Percentiles rank a stretch among this genome's conserved stretches.
These are phyloP conservation scores for Tolypocladium ovalisporum DNA, from an alignment of 2,329 filamentous ascomycete species.

Conservation along the genomic window DNA sequence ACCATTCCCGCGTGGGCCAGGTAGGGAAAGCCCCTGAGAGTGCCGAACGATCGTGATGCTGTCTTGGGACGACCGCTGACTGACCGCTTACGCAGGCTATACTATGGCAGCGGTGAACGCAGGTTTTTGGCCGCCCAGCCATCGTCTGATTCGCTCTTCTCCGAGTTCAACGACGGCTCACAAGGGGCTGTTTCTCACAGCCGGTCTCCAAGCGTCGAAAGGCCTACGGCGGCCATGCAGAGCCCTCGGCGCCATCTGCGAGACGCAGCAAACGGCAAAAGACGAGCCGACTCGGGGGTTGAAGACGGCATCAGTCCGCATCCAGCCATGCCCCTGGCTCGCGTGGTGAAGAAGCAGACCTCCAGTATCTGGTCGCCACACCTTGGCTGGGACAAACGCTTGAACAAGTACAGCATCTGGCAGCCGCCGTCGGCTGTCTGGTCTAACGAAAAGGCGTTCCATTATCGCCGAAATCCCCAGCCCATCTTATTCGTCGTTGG, in stretches of 20 bases:
- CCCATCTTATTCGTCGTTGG: conserved; percentile 65
- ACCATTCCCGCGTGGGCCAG: conserved; percentile 44
- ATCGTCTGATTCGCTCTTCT: conserved; percentile 34
- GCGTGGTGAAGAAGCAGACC: conserved; percentile 33
- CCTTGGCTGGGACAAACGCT: conserved; percentile 51
- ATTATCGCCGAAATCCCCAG: conserved; percentile 62
- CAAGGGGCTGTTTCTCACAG: conserved; percentile 32
- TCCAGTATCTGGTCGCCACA: conserved; percentile 66
- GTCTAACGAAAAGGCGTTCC: conserved; percentile 45
- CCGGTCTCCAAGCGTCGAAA: conserved; percentile 39
- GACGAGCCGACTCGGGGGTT: neutral
- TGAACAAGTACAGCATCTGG: conserved; percentile 54
- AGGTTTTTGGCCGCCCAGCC: conserved; percentile 35
- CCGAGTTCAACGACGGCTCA: conserved; percentile 36
- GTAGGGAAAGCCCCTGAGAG: conserved; percentile 16
- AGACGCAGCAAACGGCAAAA: conserved; percentile 17
- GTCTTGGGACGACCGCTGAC: neutral
- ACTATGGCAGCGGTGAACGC: conserved; percentile 58
- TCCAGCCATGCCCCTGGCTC: conserved; percentile 16
- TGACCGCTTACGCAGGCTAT: conserved; percentile 35
- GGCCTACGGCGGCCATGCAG: conserved; percentile 32
- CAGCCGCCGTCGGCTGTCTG: conserved; percentile 61
- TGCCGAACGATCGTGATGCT: neutral
- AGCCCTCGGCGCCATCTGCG: conserved; percentile 33
- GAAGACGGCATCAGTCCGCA: conserved; percentile 20